Conservation (phyloP, 2,329 filamentous ascomycete species). For the Microascus cirrosus region DNA sequence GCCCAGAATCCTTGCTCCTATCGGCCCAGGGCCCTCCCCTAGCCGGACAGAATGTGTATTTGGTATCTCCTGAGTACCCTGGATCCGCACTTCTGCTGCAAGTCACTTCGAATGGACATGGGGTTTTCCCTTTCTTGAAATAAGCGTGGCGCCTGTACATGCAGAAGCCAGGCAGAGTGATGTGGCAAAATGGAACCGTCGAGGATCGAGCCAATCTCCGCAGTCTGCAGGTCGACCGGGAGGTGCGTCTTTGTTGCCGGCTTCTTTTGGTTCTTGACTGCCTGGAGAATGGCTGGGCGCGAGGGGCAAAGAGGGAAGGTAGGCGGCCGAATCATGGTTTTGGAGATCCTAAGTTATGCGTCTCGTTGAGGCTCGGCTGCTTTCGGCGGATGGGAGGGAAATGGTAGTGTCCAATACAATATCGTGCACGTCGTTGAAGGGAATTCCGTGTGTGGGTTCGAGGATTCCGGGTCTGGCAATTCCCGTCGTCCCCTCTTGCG, state of each 20-base stretch:
- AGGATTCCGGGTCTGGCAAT: no score
- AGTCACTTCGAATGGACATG: conserved; percentile 6
- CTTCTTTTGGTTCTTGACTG: neutral
- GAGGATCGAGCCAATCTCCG: conserved; percentile 4
- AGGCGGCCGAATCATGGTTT: no score
- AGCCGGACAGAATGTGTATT: no score
- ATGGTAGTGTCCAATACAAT: no score
- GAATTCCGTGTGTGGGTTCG: no score
- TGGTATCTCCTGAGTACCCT: neutral
- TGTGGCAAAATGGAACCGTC: conserved; percentile 7
- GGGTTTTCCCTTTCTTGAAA: conserved; percentile 1
- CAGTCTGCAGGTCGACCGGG: neutral
- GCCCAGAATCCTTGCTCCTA: neutral
- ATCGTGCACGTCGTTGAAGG: no score
- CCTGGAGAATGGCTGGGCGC: neutral
- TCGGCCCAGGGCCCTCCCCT: neutral
- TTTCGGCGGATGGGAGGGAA: no score
- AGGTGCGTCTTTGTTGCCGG: neutral
- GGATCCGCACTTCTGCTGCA: conserved; percentile 1
- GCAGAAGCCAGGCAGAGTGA: conserved; percentile 6
- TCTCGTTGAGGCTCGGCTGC: no score
- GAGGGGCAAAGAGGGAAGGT: neutral
- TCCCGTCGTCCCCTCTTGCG: no score
- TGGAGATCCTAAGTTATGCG: no score
- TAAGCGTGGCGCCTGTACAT: conserved; percentile 6